Percentiles rank a stretch among this genome's conserved stretches.
These are phyloP conservation scores for Eurotiales sp. DNA, from an alignment of 2,329 filamentous ascomycete species.

Conservation along the genomic window DNA sequence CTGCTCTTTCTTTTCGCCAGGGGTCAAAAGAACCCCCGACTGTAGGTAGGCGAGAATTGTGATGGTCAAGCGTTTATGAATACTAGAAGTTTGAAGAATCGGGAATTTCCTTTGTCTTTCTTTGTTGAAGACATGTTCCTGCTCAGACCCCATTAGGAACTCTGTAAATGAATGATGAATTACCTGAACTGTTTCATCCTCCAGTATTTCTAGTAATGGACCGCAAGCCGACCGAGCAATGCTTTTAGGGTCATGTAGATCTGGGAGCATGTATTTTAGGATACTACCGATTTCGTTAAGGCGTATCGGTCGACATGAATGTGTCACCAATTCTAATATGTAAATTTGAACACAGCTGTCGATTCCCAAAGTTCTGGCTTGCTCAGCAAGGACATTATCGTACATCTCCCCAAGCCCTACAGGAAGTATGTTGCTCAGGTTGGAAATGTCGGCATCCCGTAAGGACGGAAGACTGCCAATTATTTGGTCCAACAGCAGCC, in stretches of 20 bases:
- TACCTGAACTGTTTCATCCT: constrained; percentile 44
- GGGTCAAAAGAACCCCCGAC: background rate
- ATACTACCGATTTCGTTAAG: background rate
- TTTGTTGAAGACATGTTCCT: background rate
- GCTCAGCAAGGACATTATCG: constrained; percentile 3
- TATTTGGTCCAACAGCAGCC: constrained; percentile 40
- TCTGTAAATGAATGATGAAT: constrained; percentile 51
- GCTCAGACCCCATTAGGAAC: constrained; percentile 27
- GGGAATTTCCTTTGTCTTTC: constrained; percentile 3
- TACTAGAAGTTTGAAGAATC: background rate
- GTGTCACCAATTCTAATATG: constrained; percentile 21
- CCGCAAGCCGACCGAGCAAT: constrained; percentile 34
- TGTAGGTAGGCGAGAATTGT: background rate
- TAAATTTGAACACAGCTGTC: background rate
- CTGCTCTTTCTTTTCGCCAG: too few species aligned
- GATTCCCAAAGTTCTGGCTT: background rate
- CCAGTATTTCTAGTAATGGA: constrained; percentile 42
- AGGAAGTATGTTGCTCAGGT: constrained; percentile 33
- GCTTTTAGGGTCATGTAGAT: background rate
- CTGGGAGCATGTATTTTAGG: too few species aligned
- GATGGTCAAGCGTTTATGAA: background rate
- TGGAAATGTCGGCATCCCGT: constrained; percentile 22
- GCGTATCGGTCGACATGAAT: background rate
- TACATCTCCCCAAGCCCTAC: constrained; percentile 40
- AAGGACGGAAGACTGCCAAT: constrained; percentile 21